Evolutionary conservation across 2,329 filamentous ascomycete species (phyloP), one percentile per base, ranked within the genome.

Genomic region (Arthrobotrys conoides): DNA sequence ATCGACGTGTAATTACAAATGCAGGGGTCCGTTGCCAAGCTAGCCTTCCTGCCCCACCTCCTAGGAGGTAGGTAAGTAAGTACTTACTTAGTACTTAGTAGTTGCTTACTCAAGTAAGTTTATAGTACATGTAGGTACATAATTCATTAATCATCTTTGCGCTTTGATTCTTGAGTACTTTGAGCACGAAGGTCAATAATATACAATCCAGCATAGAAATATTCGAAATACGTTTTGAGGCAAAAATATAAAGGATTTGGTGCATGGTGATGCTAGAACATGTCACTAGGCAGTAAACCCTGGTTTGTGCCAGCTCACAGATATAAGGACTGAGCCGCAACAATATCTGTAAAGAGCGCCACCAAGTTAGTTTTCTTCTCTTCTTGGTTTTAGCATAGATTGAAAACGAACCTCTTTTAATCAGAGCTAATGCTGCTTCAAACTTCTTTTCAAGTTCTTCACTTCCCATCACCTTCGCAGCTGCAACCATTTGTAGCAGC

Each of bases 381-480:
- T 36, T 30, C 33, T 14, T 38, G n/a, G 27, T 46, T 48, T 65
- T 5, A 9, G 30, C 10, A n/a, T 8, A 20, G 14, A 9, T 14
- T 18, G 38, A 71, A 41, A 24, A 51, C 57, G 67, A 76, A 82
- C 82, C 82, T 83, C 96, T 89, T 84, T 93, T 90, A 69, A 98
- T 92, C 88, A 96, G 96, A 75, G 88, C 88, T 82, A 99, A 86
- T 79, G 93, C 92, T 81, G 90, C 89, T 83, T 97, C 94, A 83
- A 99, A 99, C 86, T 97, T 97, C 83, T 91, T 89, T 83, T 94
- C 92, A 71, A 99, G 87, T 83, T 98, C 96, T 78, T 97, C 93
- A 84, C 92, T 97, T 82, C 96, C 96, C 96, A 99, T 99, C 80
- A 97, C 95, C 86, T 97, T 98, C 81, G 93, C 90, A 24, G 95